A percentile compares a stretch with the other conserved stretches of the same genome.
Evolutionary conservation across 2,329 filamentous ascomycete genomes (phyloP).

Genomic region (Annulohypoxylon truncatum): DNA sequence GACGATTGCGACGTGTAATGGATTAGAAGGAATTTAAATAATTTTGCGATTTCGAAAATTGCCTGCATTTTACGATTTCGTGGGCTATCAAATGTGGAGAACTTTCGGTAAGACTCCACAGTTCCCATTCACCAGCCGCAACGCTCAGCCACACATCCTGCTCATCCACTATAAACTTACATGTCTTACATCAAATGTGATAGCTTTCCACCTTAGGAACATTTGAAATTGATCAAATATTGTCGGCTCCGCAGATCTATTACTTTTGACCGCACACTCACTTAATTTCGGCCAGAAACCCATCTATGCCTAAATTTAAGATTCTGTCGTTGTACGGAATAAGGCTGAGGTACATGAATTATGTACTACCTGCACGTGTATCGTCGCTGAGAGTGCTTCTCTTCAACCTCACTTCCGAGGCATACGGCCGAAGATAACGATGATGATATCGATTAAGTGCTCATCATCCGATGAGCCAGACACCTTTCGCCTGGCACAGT

Average conservation of each 20-base stretch:
- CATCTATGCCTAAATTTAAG: background rate
- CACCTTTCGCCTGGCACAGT: background rate
- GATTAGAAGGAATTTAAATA: slow-evolving; percentile 18
- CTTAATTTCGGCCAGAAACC: background rate
- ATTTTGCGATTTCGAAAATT: slow-evolving; percentile 10
- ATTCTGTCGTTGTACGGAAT: background rate
- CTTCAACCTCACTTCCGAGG: background rate
- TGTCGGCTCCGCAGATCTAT: background rate
- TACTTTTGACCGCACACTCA: background rate
- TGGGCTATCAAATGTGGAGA: slow-evolving; percentile 9
- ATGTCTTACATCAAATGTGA: too few species aligned
- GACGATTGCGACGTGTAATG: slow-evolving; percentile 4
- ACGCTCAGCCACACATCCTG: background rate
- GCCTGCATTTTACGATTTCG: background rate
- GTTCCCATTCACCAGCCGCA: too few species aligned
- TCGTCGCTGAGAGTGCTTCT: background rate
- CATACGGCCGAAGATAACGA: background rate
- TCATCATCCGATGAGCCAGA: slow-evolving; percentile 1
- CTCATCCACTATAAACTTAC: too few species aligned
- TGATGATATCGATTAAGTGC: slow-evolving; percentile 14
- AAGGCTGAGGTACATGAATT: background rate
- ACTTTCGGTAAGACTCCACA: background rate
- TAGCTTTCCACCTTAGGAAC: too few species aligned
- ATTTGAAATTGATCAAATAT: background rate
- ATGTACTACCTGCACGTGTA: background rate